Evolutionary conservation across 2,329 filamentous ascomycete species (phyloP), one percentile per base, ranked within the genome.

Genomic region (Trichoderma koningiopsis): DNA sequence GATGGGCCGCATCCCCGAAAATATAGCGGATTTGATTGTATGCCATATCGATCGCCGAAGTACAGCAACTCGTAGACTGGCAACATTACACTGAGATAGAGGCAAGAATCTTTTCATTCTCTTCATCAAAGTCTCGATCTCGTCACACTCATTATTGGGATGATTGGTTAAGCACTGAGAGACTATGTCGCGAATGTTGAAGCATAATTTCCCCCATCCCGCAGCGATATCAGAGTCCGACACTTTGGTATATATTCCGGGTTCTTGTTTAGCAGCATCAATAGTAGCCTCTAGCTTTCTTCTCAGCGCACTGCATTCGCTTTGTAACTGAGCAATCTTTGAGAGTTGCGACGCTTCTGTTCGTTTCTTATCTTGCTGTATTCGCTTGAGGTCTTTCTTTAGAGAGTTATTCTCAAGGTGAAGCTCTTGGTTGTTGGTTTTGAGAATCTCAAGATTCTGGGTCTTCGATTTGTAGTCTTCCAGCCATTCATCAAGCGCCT

Each of bases 31-130:
- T 6, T 29, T 35, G 3, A 68, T 24, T 1, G 1, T 1, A 7
- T 8, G 8, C 69, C 69, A 70, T 19, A 68, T 31, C n/a, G 5
- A 2, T 14, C 35, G 49, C n/a, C 52, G 52, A 35, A 57, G 35
- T 11, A 56, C 19, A 19, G 10, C 14, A n/a, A 3, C 2, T 5
- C 53, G 53, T 37, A 56, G 29, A 29, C 4, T 31, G 10, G 22
- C 10, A 22, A 37, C 8, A 4, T 37, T 5, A 3, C 10, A 5
- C 3, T 1, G 11, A 3, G 10, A 55, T 4, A 8, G 14, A n/a
- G n/a, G 6, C 3, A 4, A 35, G 19, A 1, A 11, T 14, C 1
- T 3, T 11, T n/a, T 29, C 4, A 22, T 1, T 4, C 10, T 6
- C 8, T n/a, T 43, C 37, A 40, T 24, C 8, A 49, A 5, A 13